Evolutionary conservation across 768 basidiomycete species (phyloP).

Genomic region (Dioszegia aurantiaca): DNA sequence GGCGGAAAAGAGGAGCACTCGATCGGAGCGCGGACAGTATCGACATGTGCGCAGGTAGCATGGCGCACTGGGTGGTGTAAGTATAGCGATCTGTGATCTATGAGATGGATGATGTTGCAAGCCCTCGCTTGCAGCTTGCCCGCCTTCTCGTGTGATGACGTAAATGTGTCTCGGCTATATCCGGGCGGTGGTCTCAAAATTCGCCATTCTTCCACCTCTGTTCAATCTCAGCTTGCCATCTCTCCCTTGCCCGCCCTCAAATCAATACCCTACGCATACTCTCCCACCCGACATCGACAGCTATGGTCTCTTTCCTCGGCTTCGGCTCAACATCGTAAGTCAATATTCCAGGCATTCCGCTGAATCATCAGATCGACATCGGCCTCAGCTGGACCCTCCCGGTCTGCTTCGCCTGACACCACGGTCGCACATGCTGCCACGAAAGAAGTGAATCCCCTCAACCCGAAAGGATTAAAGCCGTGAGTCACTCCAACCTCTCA

Average conservation of each 20-base stretch:
- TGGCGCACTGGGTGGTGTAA: too few species aligned
- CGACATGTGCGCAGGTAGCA: too few species aligned
- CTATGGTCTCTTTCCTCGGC: constrained; percentile 28
- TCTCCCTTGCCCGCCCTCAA: too few species aligned
- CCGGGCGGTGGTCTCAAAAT: neutral
- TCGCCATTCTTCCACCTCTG: too few species aligned
- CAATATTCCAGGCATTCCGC: neutral
- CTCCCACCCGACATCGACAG: neutral
- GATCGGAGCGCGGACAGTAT: too few species aligned
- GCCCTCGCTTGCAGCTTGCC: neutral
- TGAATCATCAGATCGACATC: constrained; percentile 11
- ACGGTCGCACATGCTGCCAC: constrained; percentile 22
- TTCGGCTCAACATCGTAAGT: constrained; percentile 11
- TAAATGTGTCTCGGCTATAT: constrained; percentile 3
- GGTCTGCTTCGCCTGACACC: constrained; percentile 25
- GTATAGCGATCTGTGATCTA: too few species aligned
- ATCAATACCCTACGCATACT: neutral
- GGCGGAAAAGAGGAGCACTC: too few species aligned
- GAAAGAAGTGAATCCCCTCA: constrained; percentile 67
- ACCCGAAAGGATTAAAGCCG: constrained; percentile 95
- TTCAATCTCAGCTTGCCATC: neutral
- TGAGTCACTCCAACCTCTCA: constrained; percentile 54
- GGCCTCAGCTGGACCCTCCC: constrained; percentile 16
- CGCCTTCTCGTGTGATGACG: neutral
- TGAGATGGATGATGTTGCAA: too few species aligned